Base-by-base conservation (phyloP, 495 filamentous ascomycete species). In the Barbatosphaeria neglecta region DNA sequence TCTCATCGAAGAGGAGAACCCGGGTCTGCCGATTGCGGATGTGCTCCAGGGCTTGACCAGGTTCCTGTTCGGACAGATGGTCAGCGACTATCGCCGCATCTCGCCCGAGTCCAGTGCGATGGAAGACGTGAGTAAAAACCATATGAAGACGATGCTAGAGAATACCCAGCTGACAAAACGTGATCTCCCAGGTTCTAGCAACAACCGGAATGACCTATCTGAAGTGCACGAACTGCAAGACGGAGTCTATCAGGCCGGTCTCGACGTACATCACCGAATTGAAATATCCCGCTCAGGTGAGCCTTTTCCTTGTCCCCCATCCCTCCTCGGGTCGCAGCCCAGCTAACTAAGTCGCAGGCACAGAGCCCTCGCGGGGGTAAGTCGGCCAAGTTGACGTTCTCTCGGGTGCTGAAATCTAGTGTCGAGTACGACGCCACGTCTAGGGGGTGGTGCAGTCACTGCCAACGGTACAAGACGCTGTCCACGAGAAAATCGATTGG, bases 391-490 rank as follows among this genome's bases (percentile, higher is more conserved):
- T 67, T 65, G 22, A 74, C 73, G 10, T 96, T 96, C 56, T 90
- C 87, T 0, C 81, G 87, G 52, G 77, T 90, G 20, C 64, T 96
- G 31, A 89, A 92, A 56, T 79, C 80, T 41, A 90, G 89, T 44
- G 85, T 97, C 13, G 88, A 96, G 54, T 69, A 83, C 13, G 84
- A 94, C 51, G 83, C 83, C 1, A 79, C 82, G 22, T 83, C 78
- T 11, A 74, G 87, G 48, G 92, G 90, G 3, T 98, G 87, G 87
- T 98, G 92, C 55, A 84, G 82, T 46, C 77, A 78, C 50, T 97
- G 93, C 51, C 81, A 83, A 44, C 74, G 86, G 20, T 96, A 97
- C 57, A 86, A 93, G 56, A 79, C 81, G 50, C 73, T 95, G 16
- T 73, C 77, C 8, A 88, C 83, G 41, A 73, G 84, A 45, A 93